Percentiles rank a stretch among this genome's conserved stretches.
Conservation (phyloP, 805 yeast genomes). For the Ogataea degrootiae region DNA sequence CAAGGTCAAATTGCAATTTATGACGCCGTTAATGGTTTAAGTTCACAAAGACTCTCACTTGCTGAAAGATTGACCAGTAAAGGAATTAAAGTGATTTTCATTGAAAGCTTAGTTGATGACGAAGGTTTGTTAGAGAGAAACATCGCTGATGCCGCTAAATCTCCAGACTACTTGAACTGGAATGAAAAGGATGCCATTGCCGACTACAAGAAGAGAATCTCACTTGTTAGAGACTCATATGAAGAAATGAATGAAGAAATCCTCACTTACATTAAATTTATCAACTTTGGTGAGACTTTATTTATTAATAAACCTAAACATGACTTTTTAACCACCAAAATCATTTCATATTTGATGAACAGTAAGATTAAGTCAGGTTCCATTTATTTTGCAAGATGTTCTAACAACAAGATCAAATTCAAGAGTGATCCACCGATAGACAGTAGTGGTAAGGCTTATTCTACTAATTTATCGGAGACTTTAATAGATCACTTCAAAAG, state of each 20-base stretch:
- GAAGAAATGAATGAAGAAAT: constrained; percentile 60
- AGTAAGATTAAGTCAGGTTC: constrained; percentile 82
- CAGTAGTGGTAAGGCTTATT: constrained; percentile 65
- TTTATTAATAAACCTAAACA: constrained; percentile 75
- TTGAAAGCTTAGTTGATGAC: constrained; percentile 83
- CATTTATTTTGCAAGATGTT: constrained; percentile 88
- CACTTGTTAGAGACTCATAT: constrained; percentile 61
- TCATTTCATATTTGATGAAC: constrained; percentile 89
- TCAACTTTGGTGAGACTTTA: constrained; percentile 84
- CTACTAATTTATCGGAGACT: constrained; percentile 57
- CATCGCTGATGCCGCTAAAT: constrained; percentile 77
- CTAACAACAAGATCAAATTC: constrained; percentile 51
- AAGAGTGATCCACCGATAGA: constrained; percentile 79
- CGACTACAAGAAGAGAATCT: constrained; percentile 73
- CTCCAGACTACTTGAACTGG: constrained; percentile 85
- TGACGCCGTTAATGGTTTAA: constrained; percentile 88
- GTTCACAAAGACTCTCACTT: constrained; percentile 58
- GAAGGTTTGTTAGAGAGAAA: constrained; percentile 63
- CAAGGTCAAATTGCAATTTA: constrained; percentile 94
- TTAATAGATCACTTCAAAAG: constrained; percentile 34
- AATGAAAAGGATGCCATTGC: constrained; percentile 65
- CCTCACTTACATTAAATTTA: constrained; percentile 75
- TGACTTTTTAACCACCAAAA: constrained; percentile 87
- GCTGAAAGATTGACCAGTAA: constrained; percentile 47
- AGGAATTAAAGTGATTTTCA: constrained; percentile 75